Base-by-base conservation (phyloP, 306 rosid genomes). In the Mimosa bimucronata region DNA sequence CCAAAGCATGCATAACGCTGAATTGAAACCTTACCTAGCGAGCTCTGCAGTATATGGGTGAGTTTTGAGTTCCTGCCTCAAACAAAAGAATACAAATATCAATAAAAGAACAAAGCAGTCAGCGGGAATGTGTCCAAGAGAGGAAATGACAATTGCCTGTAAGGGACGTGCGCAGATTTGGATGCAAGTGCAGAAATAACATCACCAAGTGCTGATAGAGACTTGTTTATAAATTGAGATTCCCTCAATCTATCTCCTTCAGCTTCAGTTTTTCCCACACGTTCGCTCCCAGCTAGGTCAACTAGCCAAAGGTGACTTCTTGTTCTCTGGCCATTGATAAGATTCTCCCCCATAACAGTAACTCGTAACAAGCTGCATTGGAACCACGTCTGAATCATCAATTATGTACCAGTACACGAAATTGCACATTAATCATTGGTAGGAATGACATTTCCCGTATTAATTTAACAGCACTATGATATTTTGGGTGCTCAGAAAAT, bases 221-320 rank as follows among this genome's bases (percentile, higher is more conserved):
- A 95, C 90, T 93, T 95, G 64, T 95, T 95, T 72, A 95, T 95
- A 79, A 90, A 95, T 67, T 95, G 99, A 73, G 99, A 95, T 87
- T 95, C 99, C 88, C 88, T 95, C 81, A 95, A 82, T 88, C 99
- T 91, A 86, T 95, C 99, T 29, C 99, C 99, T 72, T 93, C 99
- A 73, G 92, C 98, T 80, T 95, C 99, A 75, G 89, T 95, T 88
- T 92, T 95, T 74, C 94, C 99, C 75, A 95, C 92, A 10, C 99
- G 98, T 88, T 95, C 99, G 50, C 99, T 95, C 45, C 99, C 99
- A 58, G 99, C 99, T 81, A 95, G 88, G 90, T 95, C 99, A 74
- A 95, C 99, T 12, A 95, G 92, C 99, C 99, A 95, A 68, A 95
- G 99, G 78, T 90, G 97, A 85, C 98, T 91, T 90, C 66, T 89